These are phyloP conservation scores for Penicillium verrucosum DNA, from an alignment of 2,329 filamentous ascomycete species.

Conservation along the genomic window DNA sequence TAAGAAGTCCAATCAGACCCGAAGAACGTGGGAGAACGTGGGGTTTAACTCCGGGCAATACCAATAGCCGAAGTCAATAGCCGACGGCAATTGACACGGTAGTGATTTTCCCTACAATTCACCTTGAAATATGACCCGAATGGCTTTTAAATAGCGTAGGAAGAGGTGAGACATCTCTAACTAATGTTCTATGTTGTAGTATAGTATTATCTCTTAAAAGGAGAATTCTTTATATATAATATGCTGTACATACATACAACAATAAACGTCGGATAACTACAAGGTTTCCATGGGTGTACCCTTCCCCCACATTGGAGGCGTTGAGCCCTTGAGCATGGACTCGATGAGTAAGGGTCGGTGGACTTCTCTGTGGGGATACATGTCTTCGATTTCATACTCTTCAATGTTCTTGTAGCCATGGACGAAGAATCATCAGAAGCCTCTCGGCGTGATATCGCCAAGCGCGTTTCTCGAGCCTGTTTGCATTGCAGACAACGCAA, in stretches of 20 bases:
- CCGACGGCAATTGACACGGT: constrained; percentile 10
- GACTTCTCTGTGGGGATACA: constrained; percentile 9
- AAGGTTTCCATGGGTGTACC: no score
- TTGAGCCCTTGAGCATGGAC: background rate
- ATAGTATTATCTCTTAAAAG: background rate
- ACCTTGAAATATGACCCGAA: background rate
- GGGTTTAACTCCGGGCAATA: constrained; percentile 3
- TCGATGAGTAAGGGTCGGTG: constrained; percentile 17
- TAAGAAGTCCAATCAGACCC: background rate
- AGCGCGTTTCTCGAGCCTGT: constrained; percentile 49
- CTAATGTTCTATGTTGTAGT: background rate
- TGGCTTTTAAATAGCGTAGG: background rate
- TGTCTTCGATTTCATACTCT: background rate
- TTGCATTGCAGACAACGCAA: constrained; percentile 50
- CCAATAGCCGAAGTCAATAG: constrained; percentile 13
- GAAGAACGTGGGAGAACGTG: constrained; percentile 6
- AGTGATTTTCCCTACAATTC: background rate
- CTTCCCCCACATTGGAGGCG: no score
- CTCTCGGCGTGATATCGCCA: constrained; percentile 29
- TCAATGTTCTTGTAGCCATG: background rate
- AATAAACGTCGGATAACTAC: no score
- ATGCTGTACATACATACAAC: no score
- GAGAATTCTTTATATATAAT: background rate
- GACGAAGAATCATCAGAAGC: constrained; percentile 9
- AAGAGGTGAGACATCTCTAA: background rate